Conservation (phyloP, 2,329 filamentous ascomycete species). For the Coniochaeta hoffmannii region DNA sequence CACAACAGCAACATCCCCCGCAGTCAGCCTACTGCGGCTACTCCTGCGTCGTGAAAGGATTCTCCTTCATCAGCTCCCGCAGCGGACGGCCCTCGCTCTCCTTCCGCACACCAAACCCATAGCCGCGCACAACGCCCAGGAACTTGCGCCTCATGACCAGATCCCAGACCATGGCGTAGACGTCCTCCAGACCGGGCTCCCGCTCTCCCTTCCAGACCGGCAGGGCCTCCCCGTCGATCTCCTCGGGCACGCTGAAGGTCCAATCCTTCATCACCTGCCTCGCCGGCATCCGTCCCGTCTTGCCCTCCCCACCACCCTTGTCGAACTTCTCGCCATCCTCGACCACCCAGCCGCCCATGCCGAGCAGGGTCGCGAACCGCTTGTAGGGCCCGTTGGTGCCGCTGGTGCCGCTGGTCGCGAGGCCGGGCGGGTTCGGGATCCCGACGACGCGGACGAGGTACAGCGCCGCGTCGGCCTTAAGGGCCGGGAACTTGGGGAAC, state of each 20-base stretch:
- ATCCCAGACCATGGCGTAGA: conserved; percentile 17
- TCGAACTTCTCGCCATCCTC: conserved; percentile 15
- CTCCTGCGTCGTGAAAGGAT: conserved; percentile 12
- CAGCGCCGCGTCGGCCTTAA: conserved; percentile 11
- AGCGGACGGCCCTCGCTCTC: conserved; percentile 1
- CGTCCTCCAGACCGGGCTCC: conserved; percentile 17
- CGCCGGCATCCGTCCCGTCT: no score
- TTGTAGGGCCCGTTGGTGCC: conserved; percentile 1
- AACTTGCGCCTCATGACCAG: conserved; percentile 12
- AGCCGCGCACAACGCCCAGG: conserved; percentile 12
- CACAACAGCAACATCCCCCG: no score
- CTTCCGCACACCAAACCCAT: conserved; percentile 9
- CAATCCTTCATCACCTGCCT: conserved; percentile 2
- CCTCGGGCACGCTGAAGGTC: conserved; percentile 8
- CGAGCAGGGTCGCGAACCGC: conserved; percentile 10
- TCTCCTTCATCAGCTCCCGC: conserved; percentile 1
- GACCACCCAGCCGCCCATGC: conserved; percentile 16
- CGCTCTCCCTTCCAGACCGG: conserved; percentile 14
- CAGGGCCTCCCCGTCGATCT: conserved; percentile 6
- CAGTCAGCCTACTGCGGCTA: no score
- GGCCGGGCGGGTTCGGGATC: conserved; percentile 3
- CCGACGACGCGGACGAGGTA: conserved; percentile 17
- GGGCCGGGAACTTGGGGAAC: conserved; percentile 5
- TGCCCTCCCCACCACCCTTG: background rate
- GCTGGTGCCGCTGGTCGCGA: conserved; percentile 11